phyloP scores from a whole-genome alignment of 2,329 filamentous ascomycete genomes.

The Tolypocladium album region DNA sequence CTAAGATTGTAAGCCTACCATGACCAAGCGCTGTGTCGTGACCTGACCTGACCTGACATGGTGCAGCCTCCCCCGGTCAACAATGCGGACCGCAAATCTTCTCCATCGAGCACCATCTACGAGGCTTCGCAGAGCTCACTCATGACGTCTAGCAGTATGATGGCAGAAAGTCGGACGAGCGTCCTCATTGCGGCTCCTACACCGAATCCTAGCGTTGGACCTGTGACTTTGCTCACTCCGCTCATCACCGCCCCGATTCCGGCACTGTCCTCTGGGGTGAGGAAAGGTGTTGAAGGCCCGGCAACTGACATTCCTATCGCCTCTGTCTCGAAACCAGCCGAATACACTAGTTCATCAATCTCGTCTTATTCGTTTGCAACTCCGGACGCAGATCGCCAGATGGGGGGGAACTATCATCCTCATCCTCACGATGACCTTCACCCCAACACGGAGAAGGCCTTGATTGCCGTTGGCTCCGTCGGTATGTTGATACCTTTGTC shows the following conservation, averaged over 20 bases:
- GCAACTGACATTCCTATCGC: background rate
- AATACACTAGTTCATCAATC: background rate
- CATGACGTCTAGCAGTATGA: background rate
- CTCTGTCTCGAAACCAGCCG: background rate
- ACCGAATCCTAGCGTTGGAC: background rate
- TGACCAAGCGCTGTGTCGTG: background rate
- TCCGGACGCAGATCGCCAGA: background rate
- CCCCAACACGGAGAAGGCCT: constrained; percentile 6
- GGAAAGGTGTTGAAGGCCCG: constrained; percentile 1
- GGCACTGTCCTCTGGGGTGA: constrained; percentile 1
- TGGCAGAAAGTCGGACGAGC: background rate
- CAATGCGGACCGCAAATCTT: background rate
- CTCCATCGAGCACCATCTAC: background rate
- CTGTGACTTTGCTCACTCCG: background rate
- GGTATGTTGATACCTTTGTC: constrained; percentile 4
- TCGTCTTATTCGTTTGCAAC: background rate
- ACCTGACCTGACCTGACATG: background rate
- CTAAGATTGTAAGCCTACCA: background rate
- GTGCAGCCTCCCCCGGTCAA: background rate
- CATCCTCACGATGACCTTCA: constrained; percentile 1
- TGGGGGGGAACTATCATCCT: background rate
- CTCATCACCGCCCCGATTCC: constrained; percentile 1
- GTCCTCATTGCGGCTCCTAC: background rate
- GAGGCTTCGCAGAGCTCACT: background rate
- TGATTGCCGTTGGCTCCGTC: constrained; percentile 9